Evolutionary conservation across 1,139 yeast genomes (phyloP).

Genomic region (Pneumocystis sp.): DNA sequence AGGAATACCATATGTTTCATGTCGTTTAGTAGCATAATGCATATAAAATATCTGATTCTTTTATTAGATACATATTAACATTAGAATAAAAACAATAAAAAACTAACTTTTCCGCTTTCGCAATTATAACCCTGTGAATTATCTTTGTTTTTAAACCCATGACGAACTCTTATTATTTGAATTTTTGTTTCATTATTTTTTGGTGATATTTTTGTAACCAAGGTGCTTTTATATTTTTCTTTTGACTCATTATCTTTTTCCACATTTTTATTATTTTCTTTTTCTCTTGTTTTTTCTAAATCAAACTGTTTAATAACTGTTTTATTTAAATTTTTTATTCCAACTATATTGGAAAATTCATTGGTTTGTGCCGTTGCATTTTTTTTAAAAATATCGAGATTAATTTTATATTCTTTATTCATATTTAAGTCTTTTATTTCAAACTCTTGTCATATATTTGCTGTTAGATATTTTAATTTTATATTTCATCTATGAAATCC

Average conservation of each 20-base stretch:
- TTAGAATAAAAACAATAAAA: slow-evolving; percentile 9
- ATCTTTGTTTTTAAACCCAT: background rate
- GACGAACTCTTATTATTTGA: background rate
- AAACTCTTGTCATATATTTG: background rate
- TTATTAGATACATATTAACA: slow-evolving; percentile 19
- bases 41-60: slow-evolving; percentile 44
- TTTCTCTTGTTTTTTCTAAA: background rate
- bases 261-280: background rate
- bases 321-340: background rate
- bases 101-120: background rate
- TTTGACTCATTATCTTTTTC: background rate
- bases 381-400: background rate
- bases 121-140: background rate
- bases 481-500: background rate
- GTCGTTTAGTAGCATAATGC: slow-evolving; percentile 79
- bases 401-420: background rate
- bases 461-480: background rate
- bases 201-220: background rate
- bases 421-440: background rate
- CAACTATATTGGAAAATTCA: background rate
- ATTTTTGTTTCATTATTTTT: background rate
- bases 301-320: background rate
- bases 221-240: background rate
- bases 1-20: slow-evolving; percentile 80
- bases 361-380: background rate